Evolutionary conservation across 805 yeast species (phyloP).

Genomic region (Saccharomycopsis amapae): DNA sequence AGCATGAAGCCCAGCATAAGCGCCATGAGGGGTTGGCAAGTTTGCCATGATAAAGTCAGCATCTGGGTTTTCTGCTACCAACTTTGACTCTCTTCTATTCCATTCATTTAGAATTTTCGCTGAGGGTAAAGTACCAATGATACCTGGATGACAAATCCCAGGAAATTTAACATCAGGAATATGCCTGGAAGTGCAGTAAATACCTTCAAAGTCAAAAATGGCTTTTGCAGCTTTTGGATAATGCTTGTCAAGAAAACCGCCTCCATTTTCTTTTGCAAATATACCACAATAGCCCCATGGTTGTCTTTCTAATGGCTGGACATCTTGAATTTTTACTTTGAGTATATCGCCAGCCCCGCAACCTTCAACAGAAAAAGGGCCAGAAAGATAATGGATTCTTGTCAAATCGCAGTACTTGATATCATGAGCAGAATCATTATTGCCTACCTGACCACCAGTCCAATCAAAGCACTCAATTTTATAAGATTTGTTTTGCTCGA

Average conservation of each 20-base stretch:
- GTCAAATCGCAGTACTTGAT: conserved; percentile 38
- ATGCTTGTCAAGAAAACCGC: conserved; percentile 42
- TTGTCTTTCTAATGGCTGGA: conserved; percentile 44
- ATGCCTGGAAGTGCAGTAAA: conserved; percentile 42
- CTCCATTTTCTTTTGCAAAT: conserved; percentile 43
- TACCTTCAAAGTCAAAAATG: conserved; percentile 46
- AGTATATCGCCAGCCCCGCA: conserved; percentile 43
- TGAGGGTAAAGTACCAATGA: conserved; percentile 45
- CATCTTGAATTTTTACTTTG: conserved; percentile 44
- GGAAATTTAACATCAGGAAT: conserved; percentile 44
- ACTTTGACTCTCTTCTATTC: conserved; percentile 36
- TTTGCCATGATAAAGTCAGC: conserved; percentile 35
- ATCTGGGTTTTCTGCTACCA: conserved; percentile 32
- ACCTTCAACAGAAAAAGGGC: conserved; percentile 40
- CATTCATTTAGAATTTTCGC: conserved; percentile 36
- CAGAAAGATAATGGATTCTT: conserved; percentile 41
- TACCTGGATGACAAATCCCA: conserved; percentile 46
- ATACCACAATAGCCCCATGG: conserved; percentile 50
- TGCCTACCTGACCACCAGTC: conserved; percentile 46
- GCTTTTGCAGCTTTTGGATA: conserved; percentile 49
- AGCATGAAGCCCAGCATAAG: conserved; percentile 37
- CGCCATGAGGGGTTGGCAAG: conserved; percentile 32
- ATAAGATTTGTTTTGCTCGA: conserved; percentile 37
- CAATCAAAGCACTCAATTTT: conserved; percentile 47
- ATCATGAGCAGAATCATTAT: conserved; percentile 43